A percentile compares a stretch with the other conserved stretches of the same genome.
phyloP scores from a whole-genome alignment of 1,139 yeast genomes.

The Blastobotrys proliferans region DNA sequence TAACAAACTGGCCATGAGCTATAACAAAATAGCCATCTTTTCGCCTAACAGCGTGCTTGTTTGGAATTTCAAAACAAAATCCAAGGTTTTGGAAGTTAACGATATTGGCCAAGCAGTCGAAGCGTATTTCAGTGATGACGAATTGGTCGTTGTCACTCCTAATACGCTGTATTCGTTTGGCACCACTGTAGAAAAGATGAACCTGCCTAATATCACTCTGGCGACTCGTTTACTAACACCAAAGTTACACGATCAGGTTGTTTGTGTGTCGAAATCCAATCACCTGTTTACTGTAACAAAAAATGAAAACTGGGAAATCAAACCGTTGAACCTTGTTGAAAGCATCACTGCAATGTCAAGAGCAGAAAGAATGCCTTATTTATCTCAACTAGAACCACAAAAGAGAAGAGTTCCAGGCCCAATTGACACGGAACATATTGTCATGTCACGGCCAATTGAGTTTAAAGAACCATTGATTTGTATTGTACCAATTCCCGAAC shows the following conservation, averaged over 20 bases:
- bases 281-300: constrained; percentile 60
- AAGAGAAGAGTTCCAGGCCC: constrained; percentile 6
- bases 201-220: too few species aligned
- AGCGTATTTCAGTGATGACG: constrained; percentile 19
- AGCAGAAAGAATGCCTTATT: constrained; percentile 1
- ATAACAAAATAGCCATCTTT: constrained; percentile 56
- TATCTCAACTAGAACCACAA: background rate
- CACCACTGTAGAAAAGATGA: too few species aligned
- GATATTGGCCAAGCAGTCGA: constrained; percentile 17
- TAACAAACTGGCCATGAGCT: constrained; percentile 57
- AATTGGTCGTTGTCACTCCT: constrained; percentile 21
- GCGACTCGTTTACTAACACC: constrained; percentile 63
- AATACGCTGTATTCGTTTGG: constrained; percentile 23
- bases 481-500: constrained; percentile 29
- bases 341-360: constrained; percentile 18
- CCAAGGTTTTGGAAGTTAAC: constrained; percentile 14
- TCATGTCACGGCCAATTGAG: constrained; percentile 20
- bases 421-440: background rate
- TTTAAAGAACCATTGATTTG: constrained; percentile 18
- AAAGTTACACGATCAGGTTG: constrained; percentile 67
- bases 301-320: constrained; percentile 60
- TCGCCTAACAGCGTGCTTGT: constrained; percentile 31
- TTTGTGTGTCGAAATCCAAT: constrained; percentile 50
- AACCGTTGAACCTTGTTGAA: constrained; percentile 47
- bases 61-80: constrained; percentile 21